These are phyloP conservation scores for Austroboletus novae-zelandiae DNA, from an alignment of 1,284 basidiomycete genomes.

Conservation along the genomic window DNA sequence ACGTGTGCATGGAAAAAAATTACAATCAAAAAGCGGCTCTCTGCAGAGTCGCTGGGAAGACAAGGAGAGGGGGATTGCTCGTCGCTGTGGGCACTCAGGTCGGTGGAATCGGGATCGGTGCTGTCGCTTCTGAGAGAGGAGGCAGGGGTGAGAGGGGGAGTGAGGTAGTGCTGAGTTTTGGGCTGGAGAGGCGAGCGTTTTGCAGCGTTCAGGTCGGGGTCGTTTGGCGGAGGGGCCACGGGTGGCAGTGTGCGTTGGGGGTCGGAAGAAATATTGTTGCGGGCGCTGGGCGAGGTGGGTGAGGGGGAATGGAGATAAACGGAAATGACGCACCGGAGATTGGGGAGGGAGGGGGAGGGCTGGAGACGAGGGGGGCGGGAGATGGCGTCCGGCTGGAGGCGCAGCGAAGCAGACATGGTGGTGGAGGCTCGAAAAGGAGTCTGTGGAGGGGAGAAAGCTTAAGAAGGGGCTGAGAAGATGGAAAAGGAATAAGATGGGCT, in stretches of 20 bases:
- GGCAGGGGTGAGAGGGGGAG: slow-evolving; percentile 57
- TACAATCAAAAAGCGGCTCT: slow-evolving; percentile 48
- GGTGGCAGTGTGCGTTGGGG: slow-evolving; percentile 31
- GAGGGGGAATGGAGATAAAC: neutral
- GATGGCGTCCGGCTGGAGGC: slow-evolving; percentile 16
- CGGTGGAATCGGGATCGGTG: slow-evolving; percentile 32
- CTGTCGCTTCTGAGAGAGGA: slow-evolving; percentile 44
- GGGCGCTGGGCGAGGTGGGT: slow-evolving; percentile 21
- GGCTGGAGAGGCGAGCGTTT: slow-evolving; percentile 26
- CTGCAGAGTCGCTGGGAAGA: slow-evolving; percentile 11
- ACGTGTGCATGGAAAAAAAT: slow-evolving; percentile 7
- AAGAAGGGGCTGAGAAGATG: slow-evolving; percentile 36
- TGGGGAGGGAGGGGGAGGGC: slow-evolving; percentile 60
- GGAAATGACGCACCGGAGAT: slow-evolving; percentile 45
- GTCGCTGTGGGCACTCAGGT: slow-evolving; percentile 13
- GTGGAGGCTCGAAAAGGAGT: slow-evolving; percentile 33
- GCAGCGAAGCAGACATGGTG: slow-evolving; percentile 34
- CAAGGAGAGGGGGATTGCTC: slow-evolving; percentile 5
- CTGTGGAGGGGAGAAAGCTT: slow-evolving; percentile 27
- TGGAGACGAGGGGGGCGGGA: slow-evolving; percentile 49
- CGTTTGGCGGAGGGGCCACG: slow-evolving; percentile 13
- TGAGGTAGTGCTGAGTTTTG: slow-evolving; percentile 42
- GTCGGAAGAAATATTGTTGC: slow-evolving; percentile 28
- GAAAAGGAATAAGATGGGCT: slow-evolving; percentile 35
- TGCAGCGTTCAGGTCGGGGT: slow-evolving; percentile 15